Evolutionary conservation across 108 stramenopile species (phyloP), one percentile per base, ranked within the genome.

Genomic region (Epithemia pelagica): DNA sequence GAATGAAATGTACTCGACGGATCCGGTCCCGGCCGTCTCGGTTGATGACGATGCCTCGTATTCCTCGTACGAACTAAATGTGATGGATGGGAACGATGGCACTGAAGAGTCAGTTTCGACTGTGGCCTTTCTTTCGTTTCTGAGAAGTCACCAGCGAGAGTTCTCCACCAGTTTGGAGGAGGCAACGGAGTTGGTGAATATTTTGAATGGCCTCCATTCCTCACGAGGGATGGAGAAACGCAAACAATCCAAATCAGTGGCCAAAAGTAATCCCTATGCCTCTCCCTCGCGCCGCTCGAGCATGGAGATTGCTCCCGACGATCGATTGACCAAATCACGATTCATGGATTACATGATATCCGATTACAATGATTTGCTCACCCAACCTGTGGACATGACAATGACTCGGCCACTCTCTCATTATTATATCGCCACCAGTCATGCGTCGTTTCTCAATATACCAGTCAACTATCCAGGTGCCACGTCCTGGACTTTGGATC

Each of bases 381-480:
- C 37, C 15, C 79, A 88, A 51, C 87, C 90, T 1, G 61, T 61
- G 53, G 72, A 62, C 52, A 76, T 87, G 51, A 91, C 95, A 72
- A 96, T 97, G 95, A 80, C 62, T 23, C 88, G 87, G 46, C 96
- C 96, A 20, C 78, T 99, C 51, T 76, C 65, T 53, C 73, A 89
- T 62, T 99, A 99, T 78, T 97, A 80, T 80, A 91, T 96, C 46
- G 77, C 90, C 61, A 85, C 89, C 8, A 82, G 89, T 68, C 96
- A 99, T 73, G 96, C 96, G 67, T 92, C 96, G 0, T 99, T 92
- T 74, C 74, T 96, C 29, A 46, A 46, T 46, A 46, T 46, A 46
- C 37, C 37, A 10, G 37, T 46, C 15, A 5, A 46, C 15, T 46
- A 10, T 10, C 37, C 37, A 46, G 37, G 37, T 46, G 30, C 66